Evolutionary conservation across 306 rosid species (phyloP), one percentile per base, ranked within the genome.

Genomic region (Quercus rubra): DNA sequence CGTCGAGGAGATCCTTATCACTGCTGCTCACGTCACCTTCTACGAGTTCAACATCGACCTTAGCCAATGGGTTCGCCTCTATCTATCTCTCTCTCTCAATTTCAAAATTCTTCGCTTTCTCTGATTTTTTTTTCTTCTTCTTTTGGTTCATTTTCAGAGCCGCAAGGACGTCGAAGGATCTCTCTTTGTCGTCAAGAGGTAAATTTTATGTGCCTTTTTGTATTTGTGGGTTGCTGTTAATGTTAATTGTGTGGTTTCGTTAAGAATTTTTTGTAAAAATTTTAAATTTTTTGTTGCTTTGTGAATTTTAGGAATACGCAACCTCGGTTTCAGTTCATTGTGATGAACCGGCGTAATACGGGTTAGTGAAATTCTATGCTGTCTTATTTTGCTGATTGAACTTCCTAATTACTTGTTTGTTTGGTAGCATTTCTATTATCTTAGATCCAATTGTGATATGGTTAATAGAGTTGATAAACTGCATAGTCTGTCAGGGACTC

Each of bases 141-240:
- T 19, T 61, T 18, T 76, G 13, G 55, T 85, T 76, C 70, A 28
- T 57, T 73, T 74, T 54, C 89, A 88, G 91, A 88, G 88, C 71
- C 89, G 89, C 75, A 88, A 88, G 82, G 88, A 88, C 64, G 88
- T 88, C 8, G 91, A 88, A 77, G 91, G 91, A 83, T 86, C 91
- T 75, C 91, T 88, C 74, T 88, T 88, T 61, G 89, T 88, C 38
- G 91, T 88, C 38, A 88, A 88, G 78, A 88, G 89, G 89, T 86
- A 74, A 20, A 2, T 15, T 55, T 18, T 15, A 51, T 2, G 3
- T 21, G 70, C 35, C 9, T 76, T 63, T 28, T 13, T 49, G 11
- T 12, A 20, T 20, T 27, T 55, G 27, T 10, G 18, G 12, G 70
- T 21, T 35, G 14, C 15, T 69, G 13, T 3, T 55, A 43, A 8